Conservation (phyloP, 257 asterid genomes). For the Solanum habrochaites region DNA sequence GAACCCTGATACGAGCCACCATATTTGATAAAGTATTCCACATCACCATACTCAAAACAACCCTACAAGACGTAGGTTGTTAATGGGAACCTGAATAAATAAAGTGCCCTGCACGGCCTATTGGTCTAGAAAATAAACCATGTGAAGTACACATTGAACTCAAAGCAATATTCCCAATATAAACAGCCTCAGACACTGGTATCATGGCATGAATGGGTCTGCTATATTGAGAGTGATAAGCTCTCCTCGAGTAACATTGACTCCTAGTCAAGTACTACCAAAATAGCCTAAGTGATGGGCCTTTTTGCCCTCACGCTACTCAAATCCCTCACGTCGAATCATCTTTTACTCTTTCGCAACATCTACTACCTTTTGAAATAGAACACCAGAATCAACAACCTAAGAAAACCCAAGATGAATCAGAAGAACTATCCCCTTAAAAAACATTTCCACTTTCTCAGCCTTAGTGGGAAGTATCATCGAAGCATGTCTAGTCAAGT, state of each 20-base stretch:
- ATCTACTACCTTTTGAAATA: neutral
- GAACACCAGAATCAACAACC: neutral
- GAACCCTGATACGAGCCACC: neutral
- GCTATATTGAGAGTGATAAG: neutral
- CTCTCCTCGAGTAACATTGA: neutral
- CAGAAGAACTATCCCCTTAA: neutral
- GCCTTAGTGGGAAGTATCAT: neutral
- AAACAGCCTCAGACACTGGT: neutral
- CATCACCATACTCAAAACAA: neutral
- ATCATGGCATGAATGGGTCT: too few relatives aligned
- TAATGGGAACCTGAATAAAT: neutral
- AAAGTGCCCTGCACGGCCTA: accelerated
- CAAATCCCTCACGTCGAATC: neutral
- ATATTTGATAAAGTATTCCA: neutral
- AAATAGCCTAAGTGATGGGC: too few relatives aligned
- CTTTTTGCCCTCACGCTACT: neutral
- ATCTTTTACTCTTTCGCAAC: neutral
- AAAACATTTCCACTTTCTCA: neutral
- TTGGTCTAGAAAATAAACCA: accelerated
- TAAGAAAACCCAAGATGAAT: neutral
- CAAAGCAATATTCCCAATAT: neutral
- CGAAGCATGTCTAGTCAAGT: neutral
- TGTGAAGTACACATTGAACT: neutral
- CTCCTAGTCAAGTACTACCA: neutral
- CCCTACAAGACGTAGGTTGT: too few relatives aligned